Conservation (phyloP, 129 eudicot species). For the Artemisia argyi region DNA sequence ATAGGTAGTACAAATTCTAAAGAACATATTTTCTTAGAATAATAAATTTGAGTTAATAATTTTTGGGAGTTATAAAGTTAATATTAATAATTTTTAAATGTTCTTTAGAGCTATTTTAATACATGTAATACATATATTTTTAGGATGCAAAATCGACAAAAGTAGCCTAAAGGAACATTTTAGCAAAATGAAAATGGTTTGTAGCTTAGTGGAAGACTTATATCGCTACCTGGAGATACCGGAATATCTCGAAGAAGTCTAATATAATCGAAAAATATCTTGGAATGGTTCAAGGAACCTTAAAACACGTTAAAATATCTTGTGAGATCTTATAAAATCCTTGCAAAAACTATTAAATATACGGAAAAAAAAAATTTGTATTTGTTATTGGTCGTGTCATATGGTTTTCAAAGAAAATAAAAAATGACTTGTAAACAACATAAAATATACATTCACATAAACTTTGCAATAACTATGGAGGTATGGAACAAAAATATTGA, state of each 20-base stretch:
- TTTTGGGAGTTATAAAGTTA: no score
- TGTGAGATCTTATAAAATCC: neutral
- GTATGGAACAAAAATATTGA: neutral
- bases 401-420: neutral
- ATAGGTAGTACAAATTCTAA: no score
- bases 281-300: neutral
- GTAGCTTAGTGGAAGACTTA: constrained; percentile 4
- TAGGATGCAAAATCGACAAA: neutral
- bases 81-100: no score
- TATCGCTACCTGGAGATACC: neutral
- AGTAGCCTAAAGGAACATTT: neutral
- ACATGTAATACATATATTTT: no score
- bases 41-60: no score
- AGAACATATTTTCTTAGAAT: no score
- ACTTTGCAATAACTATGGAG: neutral
- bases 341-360: neutral
- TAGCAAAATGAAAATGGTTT: neutral
- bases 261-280: neutral
- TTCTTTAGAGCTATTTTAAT: no score
- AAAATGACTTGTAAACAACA: neutral
- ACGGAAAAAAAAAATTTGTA: neutral
- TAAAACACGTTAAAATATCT: neutral
- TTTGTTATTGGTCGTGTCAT: neutral
- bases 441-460: neutral
- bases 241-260: neutral